Evolutionary conservation across 2,329 filamentous ascomycete species (phyloP), one percentile per base, ranked within the genome.

Genomic region (Rhexocercosporidium sp.): DNA sequence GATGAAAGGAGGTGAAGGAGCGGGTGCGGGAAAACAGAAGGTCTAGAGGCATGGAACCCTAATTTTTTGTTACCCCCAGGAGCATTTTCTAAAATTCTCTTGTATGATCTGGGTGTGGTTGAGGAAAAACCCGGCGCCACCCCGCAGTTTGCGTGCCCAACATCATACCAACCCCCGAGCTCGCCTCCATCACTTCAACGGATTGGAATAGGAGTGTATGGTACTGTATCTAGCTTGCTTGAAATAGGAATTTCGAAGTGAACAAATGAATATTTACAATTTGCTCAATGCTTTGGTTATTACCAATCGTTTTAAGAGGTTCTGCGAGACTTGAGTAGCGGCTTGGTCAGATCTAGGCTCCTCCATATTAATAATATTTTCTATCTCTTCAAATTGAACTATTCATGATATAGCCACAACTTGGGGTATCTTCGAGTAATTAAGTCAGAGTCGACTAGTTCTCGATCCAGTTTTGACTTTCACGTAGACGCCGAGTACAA

Each of bases 11-110:
- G 31, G 34, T 27, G 54, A 25, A 41, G 54, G 54, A 27, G 54
- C 20, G 34, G 54, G 34, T 41, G 54, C 54, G 54, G 25, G 41
- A 41, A 34, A 57, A 57, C 34, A 34, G 34, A 57, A 41, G 34
- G 7, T 11, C 22, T 1, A 27, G 14, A 6, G 31, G 31, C 20
- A 34, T 27, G 20, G 54, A 57, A n/a, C 54, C 54, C 34, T 57
- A 18, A 57, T 57, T 34, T 31, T 57, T 34, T 57, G 54, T 12
- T 41, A 57, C 54, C 3, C 12, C 25, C 34, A 25, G 25, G n/a
- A 41, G 41, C 18, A 34, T 39, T 4, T 41, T 7, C 20, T n/a
- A 39, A 22, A 39, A 11, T 37, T 11, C 34, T 22, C 34, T 22
- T 41, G 34, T 31, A 57, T 57, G n/a, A 37, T 56, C 51, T 56